Evolutionary conservation across 2,329 filamentous ascomycete species (phyloP).

Genomic region (Exophiala spinifera): DNA sequence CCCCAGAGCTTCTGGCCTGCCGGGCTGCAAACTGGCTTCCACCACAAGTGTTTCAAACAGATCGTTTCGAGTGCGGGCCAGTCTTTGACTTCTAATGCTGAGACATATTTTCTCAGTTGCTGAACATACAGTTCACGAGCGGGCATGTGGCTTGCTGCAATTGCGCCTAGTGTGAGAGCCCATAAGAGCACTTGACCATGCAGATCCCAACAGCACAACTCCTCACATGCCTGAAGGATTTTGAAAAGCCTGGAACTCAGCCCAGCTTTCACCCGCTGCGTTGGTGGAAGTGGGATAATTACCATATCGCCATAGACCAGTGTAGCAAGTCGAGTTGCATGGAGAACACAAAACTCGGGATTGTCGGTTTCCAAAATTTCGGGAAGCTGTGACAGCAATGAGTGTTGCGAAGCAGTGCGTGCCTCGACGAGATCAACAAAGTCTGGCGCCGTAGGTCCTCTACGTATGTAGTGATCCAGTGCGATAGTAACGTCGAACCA

Average conservation of each 20-base stretch:
- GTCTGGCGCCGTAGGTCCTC: constrained; percentile 19
- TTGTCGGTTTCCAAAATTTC: not conserved
- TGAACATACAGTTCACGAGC: constrained; percentile 16
- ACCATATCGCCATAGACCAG: constrained; percentile 24
- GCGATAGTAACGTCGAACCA: constrained; percentile 18
- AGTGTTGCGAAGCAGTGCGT: constrained; percentile 19
- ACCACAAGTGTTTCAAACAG: constrained; percentile 21
- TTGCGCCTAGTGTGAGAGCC: constrained; percentile 17
- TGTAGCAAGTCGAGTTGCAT: constrained; percentile 14
- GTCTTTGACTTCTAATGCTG: constrained; percentile 13
- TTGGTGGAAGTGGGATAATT: constrained; percentile 18
- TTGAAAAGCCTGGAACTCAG: constrained; percentile 14
- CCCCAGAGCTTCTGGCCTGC: constrained; percentile 12
- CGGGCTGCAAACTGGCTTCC: constrained; percentile 21
- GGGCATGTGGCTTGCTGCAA: constrained; percentile 13
- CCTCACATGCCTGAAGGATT: constrained; percentile 10
- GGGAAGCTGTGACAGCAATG: constrained; percentile 13
- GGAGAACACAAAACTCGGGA: constrained; percentile 5
- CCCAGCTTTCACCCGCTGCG: constrained; percentile 13
- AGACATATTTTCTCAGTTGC: constrained; percentile 9
- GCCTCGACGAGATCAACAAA: constrained; percentile 18
- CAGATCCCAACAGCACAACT: constrained; percentile 11
- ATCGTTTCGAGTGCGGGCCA: constrained; percentile 14
- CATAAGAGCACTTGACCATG: constrained; percentile 20
- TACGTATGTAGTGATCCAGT: constrained; percentile 19